Conservation (phyloP, 768 basidiomycete species). For the Paxillus rubicundulus region DNA sequence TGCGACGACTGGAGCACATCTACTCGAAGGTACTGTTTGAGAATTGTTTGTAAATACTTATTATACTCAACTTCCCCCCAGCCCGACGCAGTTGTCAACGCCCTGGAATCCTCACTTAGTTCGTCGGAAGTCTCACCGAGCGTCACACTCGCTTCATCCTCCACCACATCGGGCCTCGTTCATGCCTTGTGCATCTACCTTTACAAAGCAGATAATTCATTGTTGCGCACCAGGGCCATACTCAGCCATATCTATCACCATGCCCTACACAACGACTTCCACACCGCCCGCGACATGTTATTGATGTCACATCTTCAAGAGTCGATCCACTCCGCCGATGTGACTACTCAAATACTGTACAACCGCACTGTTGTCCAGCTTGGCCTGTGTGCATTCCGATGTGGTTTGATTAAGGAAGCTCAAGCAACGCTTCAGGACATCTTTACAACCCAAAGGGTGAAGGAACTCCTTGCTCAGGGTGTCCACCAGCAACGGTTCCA, state of each 20-base stretch:
- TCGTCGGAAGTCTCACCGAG: constrained; percentile 58
- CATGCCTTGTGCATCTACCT: constrained; percentile 88
- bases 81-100: constrained; percentile 92
- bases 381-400: constrained; percentile 94
- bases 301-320: constrained; percentile 99
- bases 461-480: constrained; percentile 95
- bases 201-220: constrained; percentile 87
- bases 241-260: constrained; percentile 97
- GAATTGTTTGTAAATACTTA: background rate
- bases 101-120: constrained; percentile 73
- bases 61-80: constrained; percentile 31
- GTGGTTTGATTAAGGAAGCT: constrained; percentile 90
- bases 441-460: constrained; percentile 93
- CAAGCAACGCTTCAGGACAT: constrained; percentile 93
- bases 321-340: constrained; percentile 93
- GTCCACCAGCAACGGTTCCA: constrained; percentile 92
- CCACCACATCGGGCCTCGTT: constrained; percentile 71
- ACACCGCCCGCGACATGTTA: constrained; percentile 96
- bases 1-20: constrained; percentile 95
- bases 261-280: constrained; percentile 93
- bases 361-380: constrained; percentile 97
- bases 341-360: constrained; percentile 95
- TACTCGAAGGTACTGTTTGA: constrained; percentile 79
- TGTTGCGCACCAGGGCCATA: constrained; percentile 95
- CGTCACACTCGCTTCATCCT: constrained; percentile 55